These are phyloP conservation scores for Pseudozyma hubeiensis DNA, from an alignment of 1,284 basidiomycete species.

Conservation along the genomic window DNA sequence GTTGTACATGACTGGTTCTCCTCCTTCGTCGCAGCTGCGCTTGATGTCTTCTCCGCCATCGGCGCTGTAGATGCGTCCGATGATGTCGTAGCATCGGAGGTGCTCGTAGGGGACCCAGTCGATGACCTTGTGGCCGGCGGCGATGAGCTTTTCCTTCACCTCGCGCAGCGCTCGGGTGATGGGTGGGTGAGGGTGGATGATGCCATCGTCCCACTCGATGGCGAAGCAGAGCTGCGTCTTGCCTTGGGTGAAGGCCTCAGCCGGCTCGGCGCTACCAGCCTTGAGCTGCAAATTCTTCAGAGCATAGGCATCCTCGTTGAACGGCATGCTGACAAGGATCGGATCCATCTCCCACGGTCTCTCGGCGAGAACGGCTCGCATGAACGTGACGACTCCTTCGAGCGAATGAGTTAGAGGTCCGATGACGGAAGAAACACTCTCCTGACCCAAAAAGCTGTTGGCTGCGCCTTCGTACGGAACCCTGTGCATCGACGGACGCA, in stretches of 20 bases:
- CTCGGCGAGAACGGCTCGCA: conserved; percentile 73
- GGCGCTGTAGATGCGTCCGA: conserved; percentile 51
- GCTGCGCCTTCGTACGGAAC: conserved; percentile 76
- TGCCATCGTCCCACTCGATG: conserved; percentile 67
- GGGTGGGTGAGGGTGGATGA: conserved; percentile 68
- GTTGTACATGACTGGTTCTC: conserved; percentile 53
- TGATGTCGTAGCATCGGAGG: conserved; percentile 61
- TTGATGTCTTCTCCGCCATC: conserved; percentile 55
- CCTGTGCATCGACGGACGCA: conserved; percentile 82
- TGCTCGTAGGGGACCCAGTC: conserved; percentile 37
- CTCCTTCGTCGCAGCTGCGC: conserved; percentile 37
- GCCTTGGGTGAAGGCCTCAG: background rate
- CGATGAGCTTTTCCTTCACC: conserved; percentile 56
- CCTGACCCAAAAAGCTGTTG: conserved; percentile 73
- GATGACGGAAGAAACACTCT: conserved; percentile 77
- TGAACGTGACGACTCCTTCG: conserved; percentile 75
- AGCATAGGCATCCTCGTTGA: conserved; percentile 38
- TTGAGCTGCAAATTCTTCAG: conserved; percentile 37
- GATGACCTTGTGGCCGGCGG: conserved; percentile 55
- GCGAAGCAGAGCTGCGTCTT: conserved; percentile 36
- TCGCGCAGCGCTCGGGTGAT: conserved; percentile 66
- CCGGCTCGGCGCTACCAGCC: conserved; percentile 15
- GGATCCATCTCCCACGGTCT: conserved; percentile 77
- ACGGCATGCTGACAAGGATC: conserved; percentile 34
- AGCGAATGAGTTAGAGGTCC: conserved; percentile 78